Evolutionary conservation across 257 asterid genomes (phyloP), one percentile per base, ranked within the genome.

Genomic region (Solanum lycopersicoides): DNA sequence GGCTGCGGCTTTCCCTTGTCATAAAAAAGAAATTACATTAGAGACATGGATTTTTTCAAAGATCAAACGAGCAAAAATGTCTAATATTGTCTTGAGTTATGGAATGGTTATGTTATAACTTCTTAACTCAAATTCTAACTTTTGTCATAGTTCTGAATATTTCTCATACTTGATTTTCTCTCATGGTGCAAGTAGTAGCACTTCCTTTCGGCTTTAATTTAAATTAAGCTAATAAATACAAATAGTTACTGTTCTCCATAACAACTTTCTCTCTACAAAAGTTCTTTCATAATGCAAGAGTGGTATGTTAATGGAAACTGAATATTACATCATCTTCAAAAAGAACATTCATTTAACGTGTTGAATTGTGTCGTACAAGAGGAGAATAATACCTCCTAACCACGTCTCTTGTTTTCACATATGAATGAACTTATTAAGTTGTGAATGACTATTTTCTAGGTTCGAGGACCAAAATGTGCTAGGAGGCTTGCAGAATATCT

Each of bases 381-480:
- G 66, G 25, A 79, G 18, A 80, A 80, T 14, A 80, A 3, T 28
- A 18, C 85, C 30, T 82, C 30, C 69, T 82, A 30, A 50, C 1
- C 18, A 25, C 2, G 15, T 82, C 12, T 82, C 45, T 50, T 50
- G 32, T 47, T 50, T 82, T 82, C 69, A 82, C 28, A 32, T 30
- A 82, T 82, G 44, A 12, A 7, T 82, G 3, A 30, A 23, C 44
- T 2, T 50, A 47, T 68, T 88, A 85, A 86, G 72, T 16, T 53
- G 84, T 45, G 25, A 86, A 5, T 87, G 66, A 50, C 71, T 79
- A 18, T 30, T 59, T 72, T 89, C 65, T 90, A 97, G 99, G 98
- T 97, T 87, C 98, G 99, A 20, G 99, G 99, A 39, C 99, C 99
- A 87, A 97, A 91, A 87, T 97, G 98, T 84, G 99, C 99, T 56